A percentile compares a stretch with the other conserved stretches of the same genome.
These are phyloP conservation scores for Plasmodium berghei DNA, from an alignment of 169 alveolate genomes.

Conservation along the genomic window DNA sequence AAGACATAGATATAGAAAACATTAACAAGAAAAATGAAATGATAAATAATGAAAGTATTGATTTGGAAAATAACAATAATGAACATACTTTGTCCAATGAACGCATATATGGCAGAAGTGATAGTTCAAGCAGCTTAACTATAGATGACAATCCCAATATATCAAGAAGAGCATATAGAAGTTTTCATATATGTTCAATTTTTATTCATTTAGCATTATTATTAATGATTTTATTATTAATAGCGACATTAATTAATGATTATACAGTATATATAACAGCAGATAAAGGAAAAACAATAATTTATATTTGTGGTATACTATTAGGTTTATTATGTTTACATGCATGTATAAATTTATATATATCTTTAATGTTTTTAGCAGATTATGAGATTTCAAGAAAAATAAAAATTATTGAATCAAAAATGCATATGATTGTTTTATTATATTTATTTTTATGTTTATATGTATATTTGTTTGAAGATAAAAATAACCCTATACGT, in stretches of 20 bases:
- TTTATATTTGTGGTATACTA: constrained; percentile 36
- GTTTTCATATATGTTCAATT: constrained; percentile 63
- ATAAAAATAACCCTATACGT: constrained; percentile 1
- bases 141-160: constrained; percentile 56
- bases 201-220: constrained; percentile 59
- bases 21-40: neutral
- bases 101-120: constrained; percentile 19
- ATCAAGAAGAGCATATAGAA: constrained; percentile 68
- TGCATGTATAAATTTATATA: constrained; percentile 42
- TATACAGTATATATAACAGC: neutral
- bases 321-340: constrained; percentile 39
- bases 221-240: constrained; percentile 33
- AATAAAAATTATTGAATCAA: constrained; percentile 34
- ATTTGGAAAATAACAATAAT: neutral
- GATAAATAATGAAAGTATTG: neutral
- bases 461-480: constrained; percentile 44
- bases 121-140: constrained; percentile 39
- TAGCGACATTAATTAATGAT: constrained; percentile 42
- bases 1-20: neutral
- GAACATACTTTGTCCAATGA: constrained; percentile 1
- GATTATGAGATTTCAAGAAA: constrained; percentile 39
- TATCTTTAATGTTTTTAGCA: constrained; percentile 14
- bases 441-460: constrained; percentile 30
- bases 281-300: constrained; percentile 20
- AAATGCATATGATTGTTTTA: constrained; percentile 44